phyloP scores from a whole-genome alignment of 192 early-diverging fungal genomes.

The Backusella liffmaniae region DNA sequence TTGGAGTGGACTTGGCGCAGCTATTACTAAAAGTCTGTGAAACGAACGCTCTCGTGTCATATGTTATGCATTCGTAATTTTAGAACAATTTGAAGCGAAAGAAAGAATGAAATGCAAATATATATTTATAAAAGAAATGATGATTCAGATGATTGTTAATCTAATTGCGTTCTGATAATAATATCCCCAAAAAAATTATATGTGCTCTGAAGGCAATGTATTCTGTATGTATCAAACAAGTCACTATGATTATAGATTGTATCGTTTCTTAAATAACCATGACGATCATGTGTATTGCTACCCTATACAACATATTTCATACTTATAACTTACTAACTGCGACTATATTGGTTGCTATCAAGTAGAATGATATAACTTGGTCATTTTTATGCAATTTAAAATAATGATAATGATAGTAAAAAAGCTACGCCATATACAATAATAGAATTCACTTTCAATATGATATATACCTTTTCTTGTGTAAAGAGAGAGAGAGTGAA shows the following conservation, averaged over 20 bases:
- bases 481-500: not conserved
- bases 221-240: not conserved
- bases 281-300: not conserved
- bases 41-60: not conserved
- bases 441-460: not conserved
- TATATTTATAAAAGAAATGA: not conserved
- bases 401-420: too few species aligned
- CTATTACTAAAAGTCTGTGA: not conserved
- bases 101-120: not conserved
- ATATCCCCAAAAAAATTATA: too few species aligned
- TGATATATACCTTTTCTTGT: not conserved
- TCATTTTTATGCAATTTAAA: not conserved
- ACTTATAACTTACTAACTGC: not conserved
- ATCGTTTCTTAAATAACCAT: not conserved
- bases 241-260: not conserved
- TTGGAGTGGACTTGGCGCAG: constrained; percentile 1
- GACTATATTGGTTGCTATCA: not conserved
- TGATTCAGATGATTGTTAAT: not conserved
- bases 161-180: not conserved
- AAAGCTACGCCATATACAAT: not conserved
- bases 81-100: not conserved
- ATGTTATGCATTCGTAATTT: not conserved
- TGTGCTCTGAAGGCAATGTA: not conserved
- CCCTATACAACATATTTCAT: not conserved
- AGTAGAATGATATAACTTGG: not conserved